A percentile compares a stretch with the other conserved stretches of the same genome.
Evolutionary conservation across 1,284 basidiomycete species (phyloP).

Genomic region (Austroboletus novae-zelandiae): DNA sequence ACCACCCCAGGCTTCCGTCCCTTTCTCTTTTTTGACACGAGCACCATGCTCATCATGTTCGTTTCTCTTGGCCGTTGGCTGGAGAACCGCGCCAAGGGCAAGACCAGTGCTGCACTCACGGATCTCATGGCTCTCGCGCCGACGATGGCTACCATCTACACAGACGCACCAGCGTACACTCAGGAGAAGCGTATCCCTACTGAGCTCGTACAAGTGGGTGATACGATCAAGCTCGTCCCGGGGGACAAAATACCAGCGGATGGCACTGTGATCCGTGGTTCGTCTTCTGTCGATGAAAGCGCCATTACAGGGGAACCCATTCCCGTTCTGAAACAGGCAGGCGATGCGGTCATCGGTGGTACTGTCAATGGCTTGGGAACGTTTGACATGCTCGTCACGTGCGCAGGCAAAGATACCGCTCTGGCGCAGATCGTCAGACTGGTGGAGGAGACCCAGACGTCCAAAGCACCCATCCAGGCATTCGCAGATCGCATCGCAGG

Average conservation of each 20-base stretch:
- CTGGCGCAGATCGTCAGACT: slow-evolving; percentile 95
- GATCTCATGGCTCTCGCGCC: slow-evolving; percentile 95
- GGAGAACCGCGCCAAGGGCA: slow-evolving; percentile 96
- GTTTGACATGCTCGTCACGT: slow-evolving; percentile 93
- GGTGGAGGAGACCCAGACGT: slow-evolving; percentile 97
- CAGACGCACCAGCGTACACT: slow-evolving; percentile 73
- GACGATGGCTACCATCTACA: slow-evolving; percentile 94
- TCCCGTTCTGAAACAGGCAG: slow-evolving; percentile 80
- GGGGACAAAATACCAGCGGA: slow-evolving; percentile 98
- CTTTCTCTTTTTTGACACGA: slow-evolving; percentile 96
- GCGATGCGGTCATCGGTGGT: slow-evolving; percentile 90
- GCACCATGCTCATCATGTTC: slow-evolving; percentile 98
- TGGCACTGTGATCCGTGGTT: slow-evolving; percentile 84
- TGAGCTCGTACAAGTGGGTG: slow-evolving; percentile 93
- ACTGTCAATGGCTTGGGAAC: slow-evolving; percentile 96
- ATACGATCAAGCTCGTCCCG: slow-evolving; percentile 91
- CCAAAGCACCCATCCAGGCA: slow-evolving; percentile 96
- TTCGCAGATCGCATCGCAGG: slow-evolving; percentile 96
- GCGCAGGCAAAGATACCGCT: slow-evolving; percentile 95
- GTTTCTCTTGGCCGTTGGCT: slow-evolving; percentile 94
- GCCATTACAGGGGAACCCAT: slow-evolving; percentile 98
- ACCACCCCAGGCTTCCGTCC: slow-evolving; percentile 70
- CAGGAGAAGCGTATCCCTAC: slow-evolving; percentile 90
- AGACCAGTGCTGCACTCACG: slow-evolving; percentile 94
- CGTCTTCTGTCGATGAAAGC: slow-evolving; percentile 91